Evolutionary conservation across 441 rosid species (phyloP).

Genomic region (Pelargonium myrrhifolium): DNA sequence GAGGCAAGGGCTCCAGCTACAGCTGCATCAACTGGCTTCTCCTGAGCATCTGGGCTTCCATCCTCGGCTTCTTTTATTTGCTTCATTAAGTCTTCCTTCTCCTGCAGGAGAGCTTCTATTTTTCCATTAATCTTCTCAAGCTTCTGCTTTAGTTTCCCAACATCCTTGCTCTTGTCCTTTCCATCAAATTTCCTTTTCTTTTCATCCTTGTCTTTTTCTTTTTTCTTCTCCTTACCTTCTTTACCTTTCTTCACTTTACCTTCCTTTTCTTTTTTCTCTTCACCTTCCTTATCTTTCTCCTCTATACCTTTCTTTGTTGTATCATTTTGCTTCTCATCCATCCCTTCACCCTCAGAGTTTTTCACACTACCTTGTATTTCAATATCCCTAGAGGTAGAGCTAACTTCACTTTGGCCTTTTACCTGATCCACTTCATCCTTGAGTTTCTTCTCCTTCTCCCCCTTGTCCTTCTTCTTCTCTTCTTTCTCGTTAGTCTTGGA

Average conservation of each 20-base stretch:
- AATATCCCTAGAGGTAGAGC: conserved; percentile 26
- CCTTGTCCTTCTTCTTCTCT: background rate
- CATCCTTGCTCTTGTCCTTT: conserved; percentile 36
- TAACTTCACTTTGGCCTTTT: conserved; percentile 19
- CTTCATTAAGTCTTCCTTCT: conserved; percentile 42
- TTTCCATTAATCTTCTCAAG: conserved; percentile 51
- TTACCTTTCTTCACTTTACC: background rate
- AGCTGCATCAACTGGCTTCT: conserved; percentile 13
- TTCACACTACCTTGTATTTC: conserved; percentile 17
- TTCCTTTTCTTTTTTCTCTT: background rate
- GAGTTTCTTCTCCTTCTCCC: conserved; percentile 8
- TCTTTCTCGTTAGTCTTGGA: background rate
- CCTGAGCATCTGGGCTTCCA: conserved; percentile 10
- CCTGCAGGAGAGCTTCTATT: conserved; percentile 42
- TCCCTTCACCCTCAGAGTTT: conserved; percentile 23
- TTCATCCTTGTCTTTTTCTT: conserved; percentile 26
- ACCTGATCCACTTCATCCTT: conserved; percentile 21
- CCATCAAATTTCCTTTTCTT: conserved; percentile 36
- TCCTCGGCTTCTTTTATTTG: conserved; percentile 53
- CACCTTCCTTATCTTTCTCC: too few relatives aligned
- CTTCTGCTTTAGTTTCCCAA: conserved; percentile 41
- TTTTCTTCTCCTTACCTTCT: conserved; percentile 23
- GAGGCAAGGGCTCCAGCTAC: background rate
- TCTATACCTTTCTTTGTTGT: conserved; percentile 13
- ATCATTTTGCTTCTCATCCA: conserved; percentile 17